A percentile compares a stretch with the other conserved stretches of the same genome.
Evolutionary conservation across 2,329 filamentous ascomycete species (phyloP).

Genomic region (Lizonia empirigonia): DNA sequence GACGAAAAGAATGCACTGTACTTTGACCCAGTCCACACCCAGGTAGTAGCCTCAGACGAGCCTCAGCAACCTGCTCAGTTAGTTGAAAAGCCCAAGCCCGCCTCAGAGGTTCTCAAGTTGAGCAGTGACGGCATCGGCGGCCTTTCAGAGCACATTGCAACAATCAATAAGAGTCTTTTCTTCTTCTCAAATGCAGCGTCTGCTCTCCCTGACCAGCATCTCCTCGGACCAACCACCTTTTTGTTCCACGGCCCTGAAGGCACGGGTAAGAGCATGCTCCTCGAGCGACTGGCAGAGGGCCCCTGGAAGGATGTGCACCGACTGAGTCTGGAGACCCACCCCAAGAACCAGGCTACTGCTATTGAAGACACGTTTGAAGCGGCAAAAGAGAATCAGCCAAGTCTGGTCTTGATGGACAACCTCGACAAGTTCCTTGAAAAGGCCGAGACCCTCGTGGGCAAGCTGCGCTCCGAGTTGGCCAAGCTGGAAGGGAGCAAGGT

Average conservation of each 20-base stretch:
- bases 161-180: constrained; percentile 70
- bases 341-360: constrained; percentile 56
- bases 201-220: constrained; percentile 26
- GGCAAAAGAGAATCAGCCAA: constrained; percentile 71
- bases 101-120: constrained; percentile 35
- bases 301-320: constrained; percentile 74
- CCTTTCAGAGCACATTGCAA: constrained; percentile 65
- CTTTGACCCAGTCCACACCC: constrained; percentile 36
- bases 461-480: constrained; percentile 51
- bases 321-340: constrained; percentile 57
- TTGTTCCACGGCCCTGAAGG: constrained; percentile 82
- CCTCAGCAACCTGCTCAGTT: constrained; percentile 5
- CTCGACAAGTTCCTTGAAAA: constrained; percentile 65
- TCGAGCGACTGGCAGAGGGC: constrained; percentile 67
- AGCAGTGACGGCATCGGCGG: constrained; percentile 66
- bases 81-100: constrained; percentile 7
- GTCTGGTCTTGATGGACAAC: constrained; percentile 79
- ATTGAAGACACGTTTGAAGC: constrained; percentile 73
- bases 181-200: constrained; percentile 30
- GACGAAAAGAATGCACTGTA: constrained; percentile 35
- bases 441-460: constrained; percentile 34
- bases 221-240: constrained; percentile 59
- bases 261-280: constrained; percentile 80
- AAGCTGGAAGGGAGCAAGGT: constrained; percentile 62
- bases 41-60: constrained; percentile 26